Conservation (phyloP, 345 rosid genomes). For the Eucalyptus victrix region DNA sequence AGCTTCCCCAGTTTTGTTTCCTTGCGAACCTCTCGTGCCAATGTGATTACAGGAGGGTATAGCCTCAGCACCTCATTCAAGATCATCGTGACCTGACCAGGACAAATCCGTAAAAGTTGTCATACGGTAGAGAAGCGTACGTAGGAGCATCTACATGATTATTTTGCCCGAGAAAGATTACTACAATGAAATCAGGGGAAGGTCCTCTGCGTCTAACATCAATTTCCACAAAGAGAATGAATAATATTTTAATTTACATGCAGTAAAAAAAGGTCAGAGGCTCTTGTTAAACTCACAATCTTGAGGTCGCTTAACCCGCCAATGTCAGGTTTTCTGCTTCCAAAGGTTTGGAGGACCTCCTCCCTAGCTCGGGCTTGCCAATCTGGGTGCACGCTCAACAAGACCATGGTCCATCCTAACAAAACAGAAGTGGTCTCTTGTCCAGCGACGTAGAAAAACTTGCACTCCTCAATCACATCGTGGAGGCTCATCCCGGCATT, state of each 20-base stretch:
- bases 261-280: background rate
- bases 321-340: slow-evolving; percentile 6
- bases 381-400: slow-evolving; percentile 5
- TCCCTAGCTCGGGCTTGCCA: slow-evolving; percentile 28
- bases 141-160: background rate
- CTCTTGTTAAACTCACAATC: slow-evolving; percentile 14
- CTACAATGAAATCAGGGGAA: background rate
- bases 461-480: slow-evolving; percentile 60
- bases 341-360: slow-evolving; percentile 7
- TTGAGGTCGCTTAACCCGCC: slow-evolving; percentile 30
- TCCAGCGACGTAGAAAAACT: slow-evolving; percentile 52
- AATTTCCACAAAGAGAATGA: background rate
- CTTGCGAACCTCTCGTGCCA: slow-evolving; percentile 1
- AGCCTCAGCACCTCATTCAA: slow-evolving; percentile 41
- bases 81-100: slow-evolving; percentile 27
- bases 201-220: background rate
- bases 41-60: slow-evolving; percentile 11
- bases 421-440: slow-evolving; percentile 48
- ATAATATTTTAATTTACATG: background rate
- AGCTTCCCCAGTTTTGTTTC: slow-evolving; percentile 27
- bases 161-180: background rate
- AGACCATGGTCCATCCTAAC: slow-evolving; percentile 44
- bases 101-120: background rate
- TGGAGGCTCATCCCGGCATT: slow-evolving; percentile 10
- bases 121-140: background rate